Base-by-base conservation (phyloP, 129 eudicot species). In the Sambucus nigra region DNA sequence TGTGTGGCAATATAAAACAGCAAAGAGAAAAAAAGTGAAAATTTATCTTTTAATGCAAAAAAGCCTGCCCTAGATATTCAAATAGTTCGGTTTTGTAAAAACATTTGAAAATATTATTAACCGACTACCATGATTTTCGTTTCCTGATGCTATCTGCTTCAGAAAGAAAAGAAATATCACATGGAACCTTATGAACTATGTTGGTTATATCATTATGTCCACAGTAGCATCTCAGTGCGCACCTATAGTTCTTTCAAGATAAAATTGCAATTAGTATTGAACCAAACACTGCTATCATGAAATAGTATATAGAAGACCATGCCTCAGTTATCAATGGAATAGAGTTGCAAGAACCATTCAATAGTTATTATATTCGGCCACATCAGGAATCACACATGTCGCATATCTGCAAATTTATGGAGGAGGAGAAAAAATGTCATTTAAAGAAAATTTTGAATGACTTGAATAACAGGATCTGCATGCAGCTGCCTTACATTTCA, bases 361-460 rank as follows among this genome's bases (percentile, higher is more conserved):
- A 41, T 5, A 61, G 58, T 33, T 33, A 10, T 25, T n/a, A n/a
- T 15, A 29, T 25, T 22, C 13, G 2, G 4, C 27, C 15, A 21
- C 33, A 29, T 9, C 17, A 25, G 91, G 91, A 52, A 82, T 61
- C 25, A 82, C 91, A 64, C 81, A 82, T 5, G 85, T 69, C 0
- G 76, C 73, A 67, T 77, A 82, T 66, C 91, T 82, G 78, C 65
- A n/a, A n/a, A n/a, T n/a, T n/a, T n/a, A n/a, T n/a, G 51, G 60
- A 38, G 1, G 55, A 65, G 22, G 14, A 19, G 53, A 25, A 20
- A 14, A 38, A 33, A 51, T 51, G 66, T 62, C 51, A 77, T 25
- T 24, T 28, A 51, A 16, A 25, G 23, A 51, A 13, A 49, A 42
- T 31, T n/a, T 42, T 42, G 48, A 15, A 42, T 6, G n/a, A 16